Evolutionary conservation across 345 rosid genomes (phyloP).

Genomic region (Salix exigua): DNA sequence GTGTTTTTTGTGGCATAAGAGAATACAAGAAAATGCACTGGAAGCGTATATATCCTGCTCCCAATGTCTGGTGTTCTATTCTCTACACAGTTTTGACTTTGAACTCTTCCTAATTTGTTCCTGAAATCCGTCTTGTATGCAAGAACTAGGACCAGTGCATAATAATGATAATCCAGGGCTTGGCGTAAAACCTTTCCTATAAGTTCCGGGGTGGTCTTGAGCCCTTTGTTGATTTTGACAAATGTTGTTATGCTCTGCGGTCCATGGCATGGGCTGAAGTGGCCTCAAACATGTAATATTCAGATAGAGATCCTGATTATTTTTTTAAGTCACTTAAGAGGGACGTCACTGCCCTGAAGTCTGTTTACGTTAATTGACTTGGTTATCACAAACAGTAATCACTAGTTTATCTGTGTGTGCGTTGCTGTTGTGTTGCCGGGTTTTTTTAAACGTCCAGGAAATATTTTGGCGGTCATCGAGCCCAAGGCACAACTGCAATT

Average conservation of each 20-base stretch:
- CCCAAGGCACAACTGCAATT: too few relatives aligned
- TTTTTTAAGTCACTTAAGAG: too few relatives aligned
- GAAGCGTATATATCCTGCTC: not conserved
- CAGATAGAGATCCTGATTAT: too few relatives aligned
- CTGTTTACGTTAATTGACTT: too few relatives aligned
- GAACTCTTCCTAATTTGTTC: not conserved
- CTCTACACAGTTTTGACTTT: slow-evolving; percentile 17
- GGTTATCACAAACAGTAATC: too few relatives aligned
- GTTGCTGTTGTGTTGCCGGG: too few relatives aligned
- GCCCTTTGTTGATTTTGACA: not conserved
- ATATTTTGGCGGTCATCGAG: too few relatives aligned
- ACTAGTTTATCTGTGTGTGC: too few relatives aligned
- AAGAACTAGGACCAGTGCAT: not conserved
- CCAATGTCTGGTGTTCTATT: not conserved
- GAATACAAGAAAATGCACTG: slow-evolving; percentile 3
- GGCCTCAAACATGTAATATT: too few relatives aligned
- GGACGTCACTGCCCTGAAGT: too few relatives aligned
- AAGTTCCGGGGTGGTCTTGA: not conserved
- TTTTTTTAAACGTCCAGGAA: too few relatives aligned
- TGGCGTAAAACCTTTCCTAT: not conserved
- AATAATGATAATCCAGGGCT: not conserved
- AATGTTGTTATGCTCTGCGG: not conserved
- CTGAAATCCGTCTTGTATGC: not conserved
- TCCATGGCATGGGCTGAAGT: not conserved
- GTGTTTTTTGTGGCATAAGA: slow-evolving; percentile 70